A percentile compares a stretch with the other conserved stretches of the same genome.
These are phyloP conservation scores for Brassica nigra DNA, from an alignment of 345 rosid species.

Conservation along the genomic window DNA sequence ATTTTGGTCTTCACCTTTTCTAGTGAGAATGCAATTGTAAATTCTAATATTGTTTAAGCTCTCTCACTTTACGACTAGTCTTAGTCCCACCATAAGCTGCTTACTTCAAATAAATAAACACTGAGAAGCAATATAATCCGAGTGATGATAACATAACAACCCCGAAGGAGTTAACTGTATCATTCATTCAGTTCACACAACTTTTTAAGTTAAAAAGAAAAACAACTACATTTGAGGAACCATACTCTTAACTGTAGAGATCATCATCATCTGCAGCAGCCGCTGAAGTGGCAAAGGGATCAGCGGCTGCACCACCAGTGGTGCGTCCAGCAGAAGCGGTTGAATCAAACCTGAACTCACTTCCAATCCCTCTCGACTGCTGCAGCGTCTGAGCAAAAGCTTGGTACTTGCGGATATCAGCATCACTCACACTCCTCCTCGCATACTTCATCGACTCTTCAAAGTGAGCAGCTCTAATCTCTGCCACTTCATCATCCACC, in stretches of 20 bases:
- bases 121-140: neutral
- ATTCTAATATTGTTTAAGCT: too few species aligned
- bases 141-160: neutral
- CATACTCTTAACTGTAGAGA: slow-evolving; percentile 68
- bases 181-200: neutral
- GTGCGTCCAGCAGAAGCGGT: slow-evolving; percentile 45
- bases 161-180: neutral
- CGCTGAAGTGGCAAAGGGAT: slow-evolving; percentile 68
- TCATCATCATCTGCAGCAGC: slow-evolving; percentile 82
- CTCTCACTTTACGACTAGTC: too few species aligned
- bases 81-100: too few species aligned
- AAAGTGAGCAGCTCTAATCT: slow-evolving; percentile 82
- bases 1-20: neutral
- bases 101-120: neutral
- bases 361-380: slow-evolving; percentile 89
- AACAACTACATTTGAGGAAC: slow-evolving; percentile 4
- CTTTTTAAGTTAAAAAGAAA: neutral
- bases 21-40: neutral
- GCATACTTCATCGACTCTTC: slow-evolving; percentile 97
- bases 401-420: slow-evolving; percentile 90
- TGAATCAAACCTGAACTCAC: slow-evolving; percentile 73
- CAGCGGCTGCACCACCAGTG: slow-evolving; percentile 55
- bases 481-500: slow-evolving; percentile 76
- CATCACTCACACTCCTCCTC: slow-evolving; percentile 89
- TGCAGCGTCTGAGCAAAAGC: slow-evolving; percentile 95